Percentiles rank a stretch among this genome's conserved stretches.
These are phyloP conservation scores for Triadica sebifera DNA, from an alignment of 345 rosid genomes.

Conservation along the genomic window DNA sequence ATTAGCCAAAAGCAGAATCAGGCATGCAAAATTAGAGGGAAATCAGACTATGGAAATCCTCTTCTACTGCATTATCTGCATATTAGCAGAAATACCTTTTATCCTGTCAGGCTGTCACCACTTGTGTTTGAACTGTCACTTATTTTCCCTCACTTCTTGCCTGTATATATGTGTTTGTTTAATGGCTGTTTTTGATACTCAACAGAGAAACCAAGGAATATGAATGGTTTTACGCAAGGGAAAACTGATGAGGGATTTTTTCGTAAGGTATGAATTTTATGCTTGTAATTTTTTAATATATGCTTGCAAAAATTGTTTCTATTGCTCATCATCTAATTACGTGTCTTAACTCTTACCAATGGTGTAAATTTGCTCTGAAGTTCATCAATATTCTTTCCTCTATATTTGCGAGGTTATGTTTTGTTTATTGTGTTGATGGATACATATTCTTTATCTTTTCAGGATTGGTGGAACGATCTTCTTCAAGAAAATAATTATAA, in stretches of 20 bases:
- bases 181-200: not conserved
- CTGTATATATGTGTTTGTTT: not conserved
- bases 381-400: not conserved
- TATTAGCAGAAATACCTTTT: not conserved
- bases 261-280: constrained; percentile 50
- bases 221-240: constrained; percentile 45
- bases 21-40: not conserved
- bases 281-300: not conserved
- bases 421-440: not conserved
- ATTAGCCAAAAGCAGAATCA: not conserved
- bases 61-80: constrained; percentile 1
- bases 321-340: not conserved
- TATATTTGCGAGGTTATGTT: not conserved
- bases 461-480: constrained; percentile 99
- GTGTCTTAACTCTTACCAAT: constrained; percentile 2
- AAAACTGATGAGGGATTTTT: constrained; percentile 61
- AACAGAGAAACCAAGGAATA: constrained; percentile 61
- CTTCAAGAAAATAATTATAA: constrained; percentile 67
- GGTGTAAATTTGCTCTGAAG: not conserved
- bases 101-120: not conserved
- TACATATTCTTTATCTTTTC: constrained; percentile 4
- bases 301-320: not conserved
- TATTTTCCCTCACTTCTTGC: not conserved
- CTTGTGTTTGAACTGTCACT: not conserved
- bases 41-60: constrained; percentile 1